Conservation (phyloP, 805 yeast genomes). For the Zygoascus flipseniorum region DNA sequence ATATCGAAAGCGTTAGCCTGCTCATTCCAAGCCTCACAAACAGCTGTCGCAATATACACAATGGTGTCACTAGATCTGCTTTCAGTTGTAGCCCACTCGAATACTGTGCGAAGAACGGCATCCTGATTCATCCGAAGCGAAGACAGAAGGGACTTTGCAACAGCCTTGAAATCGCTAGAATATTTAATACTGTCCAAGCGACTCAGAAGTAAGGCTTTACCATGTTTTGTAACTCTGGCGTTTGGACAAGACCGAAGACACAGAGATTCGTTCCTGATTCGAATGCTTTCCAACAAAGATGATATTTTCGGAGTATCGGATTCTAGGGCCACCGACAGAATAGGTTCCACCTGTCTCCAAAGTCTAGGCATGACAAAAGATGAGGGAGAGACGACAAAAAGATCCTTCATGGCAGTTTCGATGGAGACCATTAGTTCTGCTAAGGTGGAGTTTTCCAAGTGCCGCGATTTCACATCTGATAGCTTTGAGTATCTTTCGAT, state of each 20-base stretch:
- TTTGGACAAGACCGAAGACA: constrained; percentile 16
- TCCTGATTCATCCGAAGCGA: constrained; percentile 9
- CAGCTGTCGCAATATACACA: constrained; percentile 16
- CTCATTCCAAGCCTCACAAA: constrained; percentile 14
- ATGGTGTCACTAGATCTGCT: constrained; percentile 14
- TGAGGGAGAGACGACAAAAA: constrained; percentile 19
- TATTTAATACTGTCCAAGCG: constrained; percentile 25
- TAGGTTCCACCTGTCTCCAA: constrained; percentile 23
- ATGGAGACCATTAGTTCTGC: neutral
- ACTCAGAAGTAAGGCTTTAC: constrained; percentile 14
- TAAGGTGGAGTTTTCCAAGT: neutral
- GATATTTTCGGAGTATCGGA: constrained; percentile 8
- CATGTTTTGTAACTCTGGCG: constrained; percentile 14
- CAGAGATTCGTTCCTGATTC: constrained; percentile 19
- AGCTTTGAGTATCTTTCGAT: constrained; percentile 30
- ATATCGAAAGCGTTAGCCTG: constrained; percentile 18
- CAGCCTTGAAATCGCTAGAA: constrained; percentile 18
- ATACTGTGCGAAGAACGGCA: constrained; percentile 15
- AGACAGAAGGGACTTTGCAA: constrained; percentile 9
- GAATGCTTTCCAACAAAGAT: constrained; percentile 10
- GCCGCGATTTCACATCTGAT: constrained; percentile 18
- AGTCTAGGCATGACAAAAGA: constrained; percentile 27
- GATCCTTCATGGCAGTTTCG: constrained; percentile 9
- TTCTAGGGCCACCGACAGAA: constrained; percentile 21
- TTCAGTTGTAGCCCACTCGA: constrained; percentile 23